Evolutionary conservation across 148 eudicot species (phyloP).

Genomic region (Cornus florida): DNA sequence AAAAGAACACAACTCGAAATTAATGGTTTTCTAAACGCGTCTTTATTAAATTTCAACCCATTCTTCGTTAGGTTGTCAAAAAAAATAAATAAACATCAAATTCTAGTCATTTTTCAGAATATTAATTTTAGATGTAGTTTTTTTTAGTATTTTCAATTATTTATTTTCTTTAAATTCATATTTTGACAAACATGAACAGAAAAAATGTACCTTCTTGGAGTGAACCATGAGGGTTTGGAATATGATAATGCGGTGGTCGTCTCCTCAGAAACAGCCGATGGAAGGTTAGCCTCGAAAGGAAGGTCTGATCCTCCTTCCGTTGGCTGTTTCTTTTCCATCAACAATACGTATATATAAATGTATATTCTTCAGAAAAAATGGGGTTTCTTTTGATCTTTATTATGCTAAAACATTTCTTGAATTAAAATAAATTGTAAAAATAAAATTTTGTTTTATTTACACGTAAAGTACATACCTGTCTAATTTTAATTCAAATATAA

Average conservation of each 20-base stretch:
- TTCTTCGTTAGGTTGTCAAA: too few species aligned
- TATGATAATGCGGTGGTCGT: slow-evolving; percentile 15
- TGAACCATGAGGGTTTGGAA: slow-evolving; percentile 72
- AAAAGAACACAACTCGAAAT: too few species aligned
- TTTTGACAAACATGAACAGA: slow-evolving; percentile 1
- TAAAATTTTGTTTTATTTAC: too few species aligned
- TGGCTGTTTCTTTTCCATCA: slow-evolving; percentile 32
- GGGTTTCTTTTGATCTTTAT: neutral
- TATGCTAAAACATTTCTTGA: neutral
- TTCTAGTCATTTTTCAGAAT: too few species aligned
- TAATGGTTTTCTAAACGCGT: too few species aligned
- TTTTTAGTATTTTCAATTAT: too few species aligned
- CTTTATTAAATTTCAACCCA: too few species aligned
- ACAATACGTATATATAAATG: neutral
- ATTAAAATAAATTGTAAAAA: too few species aligned
- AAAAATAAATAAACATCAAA: too few species aligned
- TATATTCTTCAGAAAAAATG: neutral
- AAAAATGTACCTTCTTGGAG: slow-evolving; percentile 61
- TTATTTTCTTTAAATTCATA: neutral
- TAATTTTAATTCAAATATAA: too few species aligned
- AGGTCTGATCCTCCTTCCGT: slow-evolving; percentile 30
- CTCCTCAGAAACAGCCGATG: slow-evolving; percentile 30
- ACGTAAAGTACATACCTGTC: too few species aligned
- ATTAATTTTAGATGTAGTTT: too few species aligned
- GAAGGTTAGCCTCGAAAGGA: neutral